A percentile compares a stretch with the other conserved stretches of the same genome.
Evolutionary conservation across 169 alveolate species (phyloP).

Genomic region (Plasmodium berghei): DNA sequence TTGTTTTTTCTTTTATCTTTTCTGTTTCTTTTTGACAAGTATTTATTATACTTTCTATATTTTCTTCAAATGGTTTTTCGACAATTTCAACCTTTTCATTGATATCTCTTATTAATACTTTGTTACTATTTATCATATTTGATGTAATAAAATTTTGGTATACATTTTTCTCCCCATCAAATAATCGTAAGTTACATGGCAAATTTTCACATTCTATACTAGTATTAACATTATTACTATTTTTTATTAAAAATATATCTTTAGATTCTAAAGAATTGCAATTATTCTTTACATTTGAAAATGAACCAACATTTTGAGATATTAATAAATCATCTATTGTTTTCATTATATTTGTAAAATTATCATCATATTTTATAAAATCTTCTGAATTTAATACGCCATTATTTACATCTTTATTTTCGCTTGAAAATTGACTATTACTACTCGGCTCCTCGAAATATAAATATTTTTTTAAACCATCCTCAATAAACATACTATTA

Average conservation of each 20-base stretch:
- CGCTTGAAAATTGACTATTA: background rate
- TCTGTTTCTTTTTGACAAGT: slow-evolving; percentile 8
- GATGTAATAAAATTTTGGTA: slow-evolving; percentile 14
- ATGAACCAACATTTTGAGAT: slow-evolving; percentile 66
- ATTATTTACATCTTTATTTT: slow-evolving; percentile 2
- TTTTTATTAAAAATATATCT: slow-evolving; percentile 22
- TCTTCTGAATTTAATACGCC: slow-evolving; percentile 16
- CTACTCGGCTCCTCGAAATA: background rate
- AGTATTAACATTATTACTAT: slow-evolving; percentile 6
- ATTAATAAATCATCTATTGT: slow-evolving; percentile 68
- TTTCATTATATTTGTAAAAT: slow-evolving; percentile 49
- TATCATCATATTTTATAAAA: slow-evolving; percentile 33
- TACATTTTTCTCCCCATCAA: slow-evolving; percentile 25
- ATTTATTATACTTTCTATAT: slow-evolving; percentile 6
- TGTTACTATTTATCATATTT: slow-evolving; percentile 23
- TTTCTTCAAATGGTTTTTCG: slow-evolving; percentile 13
- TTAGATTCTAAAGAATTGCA: background rate
- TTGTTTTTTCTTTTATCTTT: background rate
- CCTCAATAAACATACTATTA: background rate
- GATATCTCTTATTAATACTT: background rate
- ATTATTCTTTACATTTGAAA: slow-evolving; percentile 26
- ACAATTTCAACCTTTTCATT: background rate
- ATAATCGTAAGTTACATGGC: slow-evolving; percentile 30
- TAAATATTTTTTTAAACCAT: background rate
- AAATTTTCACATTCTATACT: slow-evolving; percentile 37